Evolutionary conservation across 345 rosid species (phyloP).

Genomic region (Rhizophora mangle): DNA sequence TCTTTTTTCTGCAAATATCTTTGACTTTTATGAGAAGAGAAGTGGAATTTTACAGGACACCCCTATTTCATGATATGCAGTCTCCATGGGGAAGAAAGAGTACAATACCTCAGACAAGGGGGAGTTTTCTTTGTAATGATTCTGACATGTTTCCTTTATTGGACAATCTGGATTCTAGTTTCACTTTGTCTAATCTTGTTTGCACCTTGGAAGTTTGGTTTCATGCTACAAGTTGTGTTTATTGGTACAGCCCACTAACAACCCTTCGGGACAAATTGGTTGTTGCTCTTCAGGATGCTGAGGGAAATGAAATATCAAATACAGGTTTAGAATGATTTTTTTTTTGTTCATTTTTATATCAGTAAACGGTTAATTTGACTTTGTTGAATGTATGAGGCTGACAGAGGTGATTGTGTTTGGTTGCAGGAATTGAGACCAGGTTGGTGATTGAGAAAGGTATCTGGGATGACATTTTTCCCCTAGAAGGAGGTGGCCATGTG

Average conservation of each 20-base stretch:
- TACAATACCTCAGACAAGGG: slow-evolving; percentile 54
- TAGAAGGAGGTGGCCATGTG: slow-evolving; percentile 71
- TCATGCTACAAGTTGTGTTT: slow-evolving; percentile 3
- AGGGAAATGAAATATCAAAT: slow-evolving; percentile 54
- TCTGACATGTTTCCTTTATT: background rate
- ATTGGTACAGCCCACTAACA: slow-evolving; percentile 67
- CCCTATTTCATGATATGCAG: slow-evolving; percentile 39
- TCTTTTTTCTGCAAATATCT: background rate
- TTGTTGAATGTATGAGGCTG: slow-evolving; percentile 14
- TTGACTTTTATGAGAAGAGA: background rate
- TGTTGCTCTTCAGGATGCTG: slow-evolving; percentile 48
- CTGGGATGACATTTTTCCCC: slow-evolving; percentile 61
- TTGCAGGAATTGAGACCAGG: slow-evolving; percentile 65
- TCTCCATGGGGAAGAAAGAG: slow-evolving; percentile 77
- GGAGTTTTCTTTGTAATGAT: slow-evolving; percentile 75
- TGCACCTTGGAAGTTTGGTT: slow-evolving; percentile 7
- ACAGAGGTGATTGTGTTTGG: slow-evolving; percentile 23
- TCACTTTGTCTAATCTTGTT: background rate
- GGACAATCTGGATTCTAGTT: background rate
- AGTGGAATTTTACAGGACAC: slow-evolving; percentile 1
- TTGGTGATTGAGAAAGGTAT: slow-evolving; percentile 69
- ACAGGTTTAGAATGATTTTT: slow-evolving; percentile 37
- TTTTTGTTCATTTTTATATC: background rate
- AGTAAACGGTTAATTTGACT: background rate
- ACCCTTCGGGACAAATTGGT: slow-evolving; percentile 65